Evolutionary conservation across 768 basidiomycete species (phyloP).

Genomic region (Auricularia sp.): DNA sequence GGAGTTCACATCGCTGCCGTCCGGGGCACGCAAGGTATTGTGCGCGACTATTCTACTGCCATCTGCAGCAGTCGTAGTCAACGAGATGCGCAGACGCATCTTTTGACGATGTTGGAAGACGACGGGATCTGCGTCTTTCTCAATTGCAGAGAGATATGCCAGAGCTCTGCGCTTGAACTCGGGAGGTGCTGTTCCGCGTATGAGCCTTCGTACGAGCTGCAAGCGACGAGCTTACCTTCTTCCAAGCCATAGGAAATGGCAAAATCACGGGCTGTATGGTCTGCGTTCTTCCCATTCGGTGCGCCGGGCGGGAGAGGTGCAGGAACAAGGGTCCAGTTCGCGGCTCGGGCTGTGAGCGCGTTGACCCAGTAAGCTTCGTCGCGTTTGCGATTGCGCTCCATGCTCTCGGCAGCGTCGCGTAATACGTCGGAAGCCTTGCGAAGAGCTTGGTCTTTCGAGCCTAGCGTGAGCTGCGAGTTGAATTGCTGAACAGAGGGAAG

Average conservation of each 20-base stretch:
- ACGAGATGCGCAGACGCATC: constrained; percentile 51
- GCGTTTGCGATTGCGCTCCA: constrained; percentile 50
- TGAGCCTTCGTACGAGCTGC: neutral
- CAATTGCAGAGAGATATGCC: constrained; percentile 51
- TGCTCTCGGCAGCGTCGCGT: constrained; percentile 54
- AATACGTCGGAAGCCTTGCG: constrained; percentile 65
- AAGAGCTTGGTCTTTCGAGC: constrained; percentile 72
- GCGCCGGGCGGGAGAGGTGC: constrained; percentile 67
- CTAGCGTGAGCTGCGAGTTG: constrained; percentile 59
- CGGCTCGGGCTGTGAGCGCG: constrained; percentile 54
- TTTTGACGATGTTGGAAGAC: constrained; percentile 57
- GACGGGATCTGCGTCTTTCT: constrained; percentile 32
- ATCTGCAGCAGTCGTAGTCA: constrained; percentile 27
- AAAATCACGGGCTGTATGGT: constrained; percentile 74
- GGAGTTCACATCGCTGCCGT: constrained; percentile 32
- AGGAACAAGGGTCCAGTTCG: constrained; percentile 73
- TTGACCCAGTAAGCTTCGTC: constrained; percentile 76
- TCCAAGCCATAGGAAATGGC: constrained; percentile 71
- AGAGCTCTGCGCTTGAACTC: constrained; percentile 57
- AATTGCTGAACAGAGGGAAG: constrained; percentile 60
- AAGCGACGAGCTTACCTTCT: constrained; percentile 46
- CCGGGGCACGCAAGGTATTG: constrained; percentile 25
- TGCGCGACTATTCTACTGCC: constrained; percentile 26
- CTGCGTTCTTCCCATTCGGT: constrained; percentile 62
- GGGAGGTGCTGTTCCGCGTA: constrained; percentile 40